Evolutionary conservation across 2,329 filamentous ascomycete genomes (phyloP).

Genomic region (Plectosphaerella cucumerina): DNA sequence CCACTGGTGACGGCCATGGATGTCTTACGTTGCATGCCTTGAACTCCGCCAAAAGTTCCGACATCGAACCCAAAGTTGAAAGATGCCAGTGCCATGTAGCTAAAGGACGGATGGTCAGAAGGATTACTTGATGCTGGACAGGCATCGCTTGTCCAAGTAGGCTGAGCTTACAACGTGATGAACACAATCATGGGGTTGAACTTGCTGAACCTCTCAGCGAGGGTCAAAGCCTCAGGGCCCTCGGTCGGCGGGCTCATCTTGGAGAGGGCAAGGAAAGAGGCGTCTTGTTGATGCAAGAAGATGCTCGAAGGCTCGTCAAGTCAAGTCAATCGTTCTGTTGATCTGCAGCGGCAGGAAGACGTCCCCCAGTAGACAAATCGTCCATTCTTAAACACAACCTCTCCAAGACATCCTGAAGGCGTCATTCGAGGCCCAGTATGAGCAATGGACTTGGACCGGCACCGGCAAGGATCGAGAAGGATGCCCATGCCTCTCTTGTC

Average conservation of each 20-base stretch:
- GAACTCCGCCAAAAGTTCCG: conserved; percentile 19
- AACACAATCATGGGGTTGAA: conserved; percentile 11
- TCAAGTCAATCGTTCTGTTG: no score
- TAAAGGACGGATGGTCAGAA: not conserved
- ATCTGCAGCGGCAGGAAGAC: no score
- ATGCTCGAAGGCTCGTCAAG: no score
- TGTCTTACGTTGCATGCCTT: conserved; percentile 16
- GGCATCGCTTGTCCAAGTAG: not conserved
- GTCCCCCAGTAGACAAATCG: no score
- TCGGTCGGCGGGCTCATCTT: not conserved
- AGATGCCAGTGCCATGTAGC: conserved; percentile 19
- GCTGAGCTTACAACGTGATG: conserved; percentile 10
- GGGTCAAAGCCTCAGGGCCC: not conserved
- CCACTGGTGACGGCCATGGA: not conserved
- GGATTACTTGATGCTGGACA: not conserved
- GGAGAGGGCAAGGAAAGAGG: not conserved
- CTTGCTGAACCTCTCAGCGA: not conserved
- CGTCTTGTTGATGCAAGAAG: not conserved
- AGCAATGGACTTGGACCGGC: not conserved
- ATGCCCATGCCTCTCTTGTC: not conserved
- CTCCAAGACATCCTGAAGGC: not conserved
- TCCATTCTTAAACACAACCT: no score
- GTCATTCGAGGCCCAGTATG: not conserved
- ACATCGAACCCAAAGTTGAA: conserved; percentile 23
- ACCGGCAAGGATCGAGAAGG: not conserved